Evolutionary conservation across 768 basidiomycete genomes (phyloP).

Genomic region (Botryobasidium botryosum): DNA sequence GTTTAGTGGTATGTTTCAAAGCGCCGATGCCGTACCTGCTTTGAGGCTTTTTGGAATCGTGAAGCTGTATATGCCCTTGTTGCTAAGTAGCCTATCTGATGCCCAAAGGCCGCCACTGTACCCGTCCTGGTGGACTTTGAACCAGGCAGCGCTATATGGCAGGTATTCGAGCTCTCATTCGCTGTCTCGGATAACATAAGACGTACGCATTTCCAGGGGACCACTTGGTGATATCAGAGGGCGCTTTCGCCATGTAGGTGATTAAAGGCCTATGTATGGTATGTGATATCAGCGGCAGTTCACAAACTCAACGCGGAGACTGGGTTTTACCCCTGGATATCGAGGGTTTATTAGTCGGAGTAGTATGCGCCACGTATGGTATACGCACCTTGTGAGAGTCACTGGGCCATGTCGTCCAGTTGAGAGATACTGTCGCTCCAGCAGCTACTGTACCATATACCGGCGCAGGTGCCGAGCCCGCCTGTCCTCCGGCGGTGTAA

Average conservation of each 20-base stretch:
- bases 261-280: neutral
- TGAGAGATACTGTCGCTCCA: neutral
- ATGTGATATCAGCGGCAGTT: neutral
- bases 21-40: no score
- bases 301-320: neutral
- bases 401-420: neutral
- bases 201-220: neutral
- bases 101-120: conserved; percentile 28
- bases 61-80: conserved; percentile 30
- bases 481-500: no score
- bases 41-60: conserved; percentile 30
- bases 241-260: neutral
- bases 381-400: no score
- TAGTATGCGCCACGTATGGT: no score
- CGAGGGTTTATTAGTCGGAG: no score
- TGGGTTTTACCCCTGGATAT: no score
- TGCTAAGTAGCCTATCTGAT: conserved; percentile 24
- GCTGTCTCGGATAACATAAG: neutral
- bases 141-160: conserved; percentile 36
- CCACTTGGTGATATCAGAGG: neutral
- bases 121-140: conserved; percentile 32
- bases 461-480: no score
- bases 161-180: neutral
- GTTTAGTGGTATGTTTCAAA: no score
- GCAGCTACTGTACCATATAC: neutral